A percentile compares a stretch with the other conserved stretches of the same genome.
Conservation (phyloP, 2,329 filamentous ascomycete genomes). For the Cercospora sp. region DNA sequence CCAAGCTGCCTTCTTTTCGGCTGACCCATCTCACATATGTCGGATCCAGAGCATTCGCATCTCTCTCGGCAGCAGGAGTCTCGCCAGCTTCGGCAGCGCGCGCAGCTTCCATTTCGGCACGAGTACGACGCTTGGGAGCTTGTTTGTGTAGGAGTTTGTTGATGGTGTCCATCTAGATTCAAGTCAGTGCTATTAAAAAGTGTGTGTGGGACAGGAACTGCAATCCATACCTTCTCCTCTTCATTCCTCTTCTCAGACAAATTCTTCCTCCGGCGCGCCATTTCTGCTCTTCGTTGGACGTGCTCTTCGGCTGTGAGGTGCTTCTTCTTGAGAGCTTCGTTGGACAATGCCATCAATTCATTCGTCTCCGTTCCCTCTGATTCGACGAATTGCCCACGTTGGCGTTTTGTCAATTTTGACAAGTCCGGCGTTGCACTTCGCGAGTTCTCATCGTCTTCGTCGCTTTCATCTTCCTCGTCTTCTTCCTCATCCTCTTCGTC, state of each 20-base stretch:
- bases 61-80: slow-evolving; percentile 49
- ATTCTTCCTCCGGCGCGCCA: slow-evolving; percentile 72
- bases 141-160: slow-evolving; percentile 87
- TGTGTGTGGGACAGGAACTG: neutral
- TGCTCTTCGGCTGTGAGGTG: slow-evolving; percentile 72
- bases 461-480: slow-evolving; percentile 45
- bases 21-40: slow-evolving; percentile 71
- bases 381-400: slow-evolving; percentile 58
- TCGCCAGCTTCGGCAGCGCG: slow-evolving; percentile 46
- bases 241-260: slow-evolving; percentile 75
- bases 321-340: slow-evolving; percentile 71
- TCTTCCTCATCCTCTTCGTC: slow-evolving; percentile 44
- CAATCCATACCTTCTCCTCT: slow-evolving; percentile 64
- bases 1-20: slow-evolving; percentile 41
- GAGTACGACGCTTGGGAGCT: slow-evolving; percentile 64
- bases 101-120: slow-evolving; percentile 50
- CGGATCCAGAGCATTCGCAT: slow-evolving; percentile 45
- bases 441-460: slow-evolving; percentile 55
- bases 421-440: slow-evolving; percentile 62
- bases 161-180: slow-evolving; percentile 78
- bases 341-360: slow-evolving; percentile 54
- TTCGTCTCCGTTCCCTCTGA: slow-evolving; percentile 34
- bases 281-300: slow-evolving; percentile 70
- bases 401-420: slow-evolving; percentile 67
- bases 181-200: neutral